These are phyloP conservation scores for Pugionium cornutum DNA, from an alignment of 345 rosid genomes.

Conservation along the genomic window DNA sequence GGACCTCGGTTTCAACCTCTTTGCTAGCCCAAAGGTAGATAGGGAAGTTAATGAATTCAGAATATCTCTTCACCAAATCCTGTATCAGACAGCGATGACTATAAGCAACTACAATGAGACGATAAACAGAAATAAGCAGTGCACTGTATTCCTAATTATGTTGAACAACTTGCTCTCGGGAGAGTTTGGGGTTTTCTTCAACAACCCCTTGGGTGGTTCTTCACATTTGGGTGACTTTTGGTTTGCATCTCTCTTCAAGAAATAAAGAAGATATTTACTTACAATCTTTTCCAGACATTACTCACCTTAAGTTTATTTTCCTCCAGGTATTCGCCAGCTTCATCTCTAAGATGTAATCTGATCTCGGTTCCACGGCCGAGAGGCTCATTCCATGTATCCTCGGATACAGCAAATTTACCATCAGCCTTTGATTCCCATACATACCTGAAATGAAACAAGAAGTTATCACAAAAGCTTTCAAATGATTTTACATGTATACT, in stretches of 20 bases:
- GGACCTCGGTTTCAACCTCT: conserved; percentile 89
- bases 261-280: conserved; percentile 5
- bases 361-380: conserved; percentile 98
- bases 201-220: not conserved
- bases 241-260: not conserved
- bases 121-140: conserved; percentile 17
- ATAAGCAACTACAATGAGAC: conserved; percentile 19
- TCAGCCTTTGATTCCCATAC: conserved; percentile 99
- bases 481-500: conserved; percentile 4
- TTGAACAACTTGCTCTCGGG: not conserved
- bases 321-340: conserved; percentile 94
- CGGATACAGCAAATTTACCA: conserved; percentile 95
- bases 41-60: conserved; percentile 97
- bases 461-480: conserved; percentile 27
- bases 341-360: conserved; percentile 89
- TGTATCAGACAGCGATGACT: conserved; percentile 35
- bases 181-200: conserved; percentile 12
- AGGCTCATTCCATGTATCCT: conserved; percentile 97
- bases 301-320: conserved; percentile 86
- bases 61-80: conserved; percentile 97
- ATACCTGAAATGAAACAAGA: conserved; percentile 49
- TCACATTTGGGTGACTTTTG: not conserved
- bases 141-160: not conserved
- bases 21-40: conserved; percentile 91
- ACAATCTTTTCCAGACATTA: not conserved